Percentiles rank a stretch among this genome's conserved stretches.
Conservation (phyloP, 1,284 basidiomycete genomes). For the Ganoderma boninense region DNA sequence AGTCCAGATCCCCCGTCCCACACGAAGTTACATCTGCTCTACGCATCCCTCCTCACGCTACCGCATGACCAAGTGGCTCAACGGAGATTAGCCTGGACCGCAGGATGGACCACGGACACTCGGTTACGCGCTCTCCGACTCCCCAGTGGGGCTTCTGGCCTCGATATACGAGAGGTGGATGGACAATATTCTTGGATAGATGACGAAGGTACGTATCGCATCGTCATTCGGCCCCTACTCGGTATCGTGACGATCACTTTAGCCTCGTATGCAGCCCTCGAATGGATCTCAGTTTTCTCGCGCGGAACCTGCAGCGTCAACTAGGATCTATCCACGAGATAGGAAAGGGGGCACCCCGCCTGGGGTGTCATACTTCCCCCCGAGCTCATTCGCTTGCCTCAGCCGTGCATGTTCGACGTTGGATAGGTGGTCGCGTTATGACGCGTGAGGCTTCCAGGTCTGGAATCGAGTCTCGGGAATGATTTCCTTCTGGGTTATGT, state of each 20-base stretch:
- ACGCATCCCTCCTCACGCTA: not conserved
- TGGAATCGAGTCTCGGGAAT: too few relatives aligned
- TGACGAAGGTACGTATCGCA: constrained; percentile 5
- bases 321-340: constrained; percentile 50
- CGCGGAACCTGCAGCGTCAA: constrained; percentile 46
- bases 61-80: not conserved
- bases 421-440: constrained; percentile 30
- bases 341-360: constrained; percentile 43
- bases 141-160: constrained; percentile 62
- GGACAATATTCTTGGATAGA: constrained; percentile 1
- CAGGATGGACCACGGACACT: constrained; percentile 57
- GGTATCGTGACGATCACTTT: too few relatives aligned
- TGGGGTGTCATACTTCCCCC: constrained; percentile 58
- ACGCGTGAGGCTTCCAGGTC: not conserved
- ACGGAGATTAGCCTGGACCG: constrained; percentile 20
- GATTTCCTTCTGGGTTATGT: too few relatives aligned
- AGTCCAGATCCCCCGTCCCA: not conserved
- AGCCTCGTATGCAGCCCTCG: not conserved
- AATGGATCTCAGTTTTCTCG: constrained; percentile 61
- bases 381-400: constrained; percentile 48
- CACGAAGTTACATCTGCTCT: not conserved
- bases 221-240: too few relatives aligned
- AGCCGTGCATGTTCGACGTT: constrained; percentile 42
- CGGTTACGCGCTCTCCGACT: constrained; percentile 62
- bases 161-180: constrained; percentile 10